These are phyloP conservation scores for Musa balbisiana DNA, from an alignment of 202 grass and related monocot species.

Conservation along the genomic window DNA sequence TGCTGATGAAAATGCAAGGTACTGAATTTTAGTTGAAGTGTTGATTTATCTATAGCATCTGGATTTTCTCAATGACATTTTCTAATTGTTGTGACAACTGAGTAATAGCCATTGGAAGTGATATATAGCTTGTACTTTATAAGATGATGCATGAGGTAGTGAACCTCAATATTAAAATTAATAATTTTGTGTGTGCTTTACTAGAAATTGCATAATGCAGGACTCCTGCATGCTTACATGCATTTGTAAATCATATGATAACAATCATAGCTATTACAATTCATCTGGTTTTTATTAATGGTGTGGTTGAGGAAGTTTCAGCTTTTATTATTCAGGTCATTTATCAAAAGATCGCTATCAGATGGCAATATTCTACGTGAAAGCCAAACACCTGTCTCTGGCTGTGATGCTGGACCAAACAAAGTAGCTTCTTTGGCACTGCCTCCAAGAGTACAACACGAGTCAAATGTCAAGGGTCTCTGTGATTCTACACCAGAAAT, in stretches of 20 bases:
- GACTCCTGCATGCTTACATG: too few species aligned
- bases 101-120: too few species aligned
- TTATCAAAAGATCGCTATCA: slow-evolving; percentile 80
- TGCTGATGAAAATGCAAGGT: slow-evolving; percentile 56
- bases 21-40: neutral
- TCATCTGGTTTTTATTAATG: neutral
- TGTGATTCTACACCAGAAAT: slow-evolving; percentile 86
- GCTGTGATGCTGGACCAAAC: slow-evolving; percentile 29
- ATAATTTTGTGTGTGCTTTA: too few species aligned
- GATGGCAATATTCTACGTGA: slow-evolving; percentile 85
- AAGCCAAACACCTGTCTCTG: slow-evolving; percentile 36
- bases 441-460: slow-evolving; percentile 39
- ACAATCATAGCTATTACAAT: neutral
- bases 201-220: too few species aligned
- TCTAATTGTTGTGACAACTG: too few species aligned
- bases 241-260: too few species aligned
- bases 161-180: too few species aligned
- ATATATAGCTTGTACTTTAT: too few species aligned
- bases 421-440: slow-evolving; percentile 36
- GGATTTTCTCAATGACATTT: too few species aligned
- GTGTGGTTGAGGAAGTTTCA: slow-evolving; percentile 10
- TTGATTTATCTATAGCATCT: too few species aligned
- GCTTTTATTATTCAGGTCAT: slow-evolving; percentile 46
- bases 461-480: slow-evolving; percentile 43
- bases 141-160: too few species aligned